Conservation (phyloP, 202 grass and related monocot species). For the Elaeis oleifera region DNA sequence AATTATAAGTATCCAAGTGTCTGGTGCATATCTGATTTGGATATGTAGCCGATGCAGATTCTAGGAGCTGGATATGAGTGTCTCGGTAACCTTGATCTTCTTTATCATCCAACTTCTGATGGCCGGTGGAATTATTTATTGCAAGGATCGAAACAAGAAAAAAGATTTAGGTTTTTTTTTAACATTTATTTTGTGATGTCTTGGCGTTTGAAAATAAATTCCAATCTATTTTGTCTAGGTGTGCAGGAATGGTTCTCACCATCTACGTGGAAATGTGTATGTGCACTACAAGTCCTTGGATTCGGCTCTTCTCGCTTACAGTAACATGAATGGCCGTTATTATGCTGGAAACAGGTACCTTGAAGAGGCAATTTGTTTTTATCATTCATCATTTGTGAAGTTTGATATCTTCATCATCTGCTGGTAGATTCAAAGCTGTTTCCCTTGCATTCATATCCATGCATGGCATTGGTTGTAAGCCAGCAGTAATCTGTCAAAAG, state of each 20-base stretch:
- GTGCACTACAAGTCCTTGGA: constrained; percentile 88
- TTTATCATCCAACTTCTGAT: too few relatives aligned
- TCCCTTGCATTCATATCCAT: too few relatives aligned
- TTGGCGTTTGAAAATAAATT: constrained; percentile 18
- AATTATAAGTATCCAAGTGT: too few relatives aligned
- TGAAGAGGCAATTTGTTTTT: not conserved
- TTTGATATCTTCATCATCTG: not conserved
- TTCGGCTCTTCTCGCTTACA: constrained; percentile 83
- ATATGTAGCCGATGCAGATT: too few relatives aligned
- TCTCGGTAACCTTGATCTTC: too few relatives aligned
- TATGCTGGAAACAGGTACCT: constrained; percentile 83
- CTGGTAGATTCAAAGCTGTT: not conserved
- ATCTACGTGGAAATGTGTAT: constrained; percentile 95
- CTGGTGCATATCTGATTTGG: too few relatives aligned
- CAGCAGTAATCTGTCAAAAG: too few relatives aligned
- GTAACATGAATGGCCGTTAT: constrained; percentile 75
- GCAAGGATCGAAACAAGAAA: too few relatives aligned
- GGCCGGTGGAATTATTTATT: too few relatives aligned
- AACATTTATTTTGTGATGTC: not conserved
- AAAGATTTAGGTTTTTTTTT: too few relatives aligned
- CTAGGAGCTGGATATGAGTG: too few relatives aligned
- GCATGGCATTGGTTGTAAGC: too few relatives aligned
- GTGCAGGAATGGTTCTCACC: constrained; percentile 83
- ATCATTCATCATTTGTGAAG: constrained; percentile 1
- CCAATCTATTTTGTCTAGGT: constrained; percentile 45